phyloP scores from a whole-genome alignment of 306 rosid species.

The Cucumis hystrix region DNA sequence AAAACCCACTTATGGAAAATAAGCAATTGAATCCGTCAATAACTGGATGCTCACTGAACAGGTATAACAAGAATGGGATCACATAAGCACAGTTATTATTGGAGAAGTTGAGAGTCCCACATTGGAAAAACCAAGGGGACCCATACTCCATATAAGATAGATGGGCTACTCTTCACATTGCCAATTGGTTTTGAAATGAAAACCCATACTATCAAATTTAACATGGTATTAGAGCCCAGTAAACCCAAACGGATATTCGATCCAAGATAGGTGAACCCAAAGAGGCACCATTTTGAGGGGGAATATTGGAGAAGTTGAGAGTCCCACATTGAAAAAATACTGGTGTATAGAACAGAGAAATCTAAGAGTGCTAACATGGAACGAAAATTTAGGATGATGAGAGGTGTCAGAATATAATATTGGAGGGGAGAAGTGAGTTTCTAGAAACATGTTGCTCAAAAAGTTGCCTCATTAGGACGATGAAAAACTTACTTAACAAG shows the following conservation, averaged over 20 bases:
- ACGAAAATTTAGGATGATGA: background rate
- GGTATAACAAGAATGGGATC: conserved; percentile 7
- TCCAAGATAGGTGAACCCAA: too few relatives aligned
- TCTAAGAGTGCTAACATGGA: background rate
- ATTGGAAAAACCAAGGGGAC: too few relatives aligned
- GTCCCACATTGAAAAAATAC: too few relatives aligned
- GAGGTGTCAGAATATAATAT: background rate
- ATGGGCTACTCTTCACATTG: too few relatives aligned
- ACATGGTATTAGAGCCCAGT: too few relatives aligned
- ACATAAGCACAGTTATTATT: background rate
- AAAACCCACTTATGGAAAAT: conserved; percentile 48
- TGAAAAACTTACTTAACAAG: conserved; percentile 58
- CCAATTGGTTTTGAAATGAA: too few relatives aligned
- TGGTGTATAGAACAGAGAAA: background rate
- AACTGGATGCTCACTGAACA: conserved; percentile 48
- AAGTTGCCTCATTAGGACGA: background rate
- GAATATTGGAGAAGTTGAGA: too few relatives aligned
- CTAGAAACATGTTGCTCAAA: background rate
- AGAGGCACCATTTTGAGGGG: too few relatives aligned
- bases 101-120: too few relatives aligned
- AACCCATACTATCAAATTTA: too few relatives aligned
- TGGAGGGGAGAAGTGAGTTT: background rate
- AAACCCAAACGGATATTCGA: too few relatives aligned
- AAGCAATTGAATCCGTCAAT: conserved; percentile 70
- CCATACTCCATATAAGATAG: too few relatives aligned